Evolutionary conservation across 495 filamentous ascomycete genomes (phyloP).

Genomic region (Lophium mytilinum): DNA sequence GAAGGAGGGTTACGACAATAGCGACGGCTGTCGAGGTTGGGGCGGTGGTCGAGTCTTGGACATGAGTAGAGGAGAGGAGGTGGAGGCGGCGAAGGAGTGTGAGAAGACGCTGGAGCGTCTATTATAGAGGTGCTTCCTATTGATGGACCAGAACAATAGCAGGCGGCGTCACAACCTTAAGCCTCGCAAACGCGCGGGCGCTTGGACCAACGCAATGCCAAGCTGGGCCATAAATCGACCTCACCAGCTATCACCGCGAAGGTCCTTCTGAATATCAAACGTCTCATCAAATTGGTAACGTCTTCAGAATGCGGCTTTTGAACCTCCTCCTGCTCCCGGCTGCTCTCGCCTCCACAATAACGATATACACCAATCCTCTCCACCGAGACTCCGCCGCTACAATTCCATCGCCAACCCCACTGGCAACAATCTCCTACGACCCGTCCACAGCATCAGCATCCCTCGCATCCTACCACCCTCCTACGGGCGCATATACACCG

Average conservation of each 20-base stretch:
- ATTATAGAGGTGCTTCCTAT: too few species aligned
- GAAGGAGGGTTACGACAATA: not conserved
- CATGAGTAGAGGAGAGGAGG: not conserved
- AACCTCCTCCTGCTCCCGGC: constrained; percentile 16
- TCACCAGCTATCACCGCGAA: too few species aligned
- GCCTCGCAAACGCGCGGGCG: too few species aligned
- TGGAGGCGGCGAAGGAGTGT: not conserved
- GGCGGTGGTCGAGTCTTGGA: not conserved
- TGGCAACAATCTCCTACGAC: constrained; percentile 33
- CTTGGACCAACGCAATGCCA: too few species aligned
- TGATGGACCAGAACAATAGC: too few species aligned
- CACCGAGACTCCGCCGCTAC: constrained; percentile 1
- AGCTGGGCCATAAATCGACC: too few species aligned
- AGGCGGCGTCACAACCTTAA: too few species aligned
- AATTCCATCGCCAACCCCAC: constrained; percentile 19
- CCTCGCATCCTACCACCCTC: constrained; percentile 24
- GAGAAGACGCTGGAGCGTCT: too few species aligned
- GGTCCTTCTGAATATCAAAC: too few species aligned
- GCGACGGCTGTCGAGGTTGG: not conserved
- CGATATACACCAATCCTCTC: constrained; percentile 11
- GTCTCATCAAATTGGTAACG: too few species aligned
- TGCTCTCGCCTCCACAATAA: constrained; percentile 17
- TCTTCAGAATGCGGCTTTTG: constrained; percentile 2
- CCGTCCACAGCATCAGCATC: constrained; percentile 22
- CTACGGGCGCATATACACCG: constrained; percentile 15